Percentiles rank a stretch among this genome's conserved stretches.
Evolutionary conservation across 2,329 filamentous ascomycete genomes (phyloP).

Genomic region (Decorospora gaudefroyi): DNA sequence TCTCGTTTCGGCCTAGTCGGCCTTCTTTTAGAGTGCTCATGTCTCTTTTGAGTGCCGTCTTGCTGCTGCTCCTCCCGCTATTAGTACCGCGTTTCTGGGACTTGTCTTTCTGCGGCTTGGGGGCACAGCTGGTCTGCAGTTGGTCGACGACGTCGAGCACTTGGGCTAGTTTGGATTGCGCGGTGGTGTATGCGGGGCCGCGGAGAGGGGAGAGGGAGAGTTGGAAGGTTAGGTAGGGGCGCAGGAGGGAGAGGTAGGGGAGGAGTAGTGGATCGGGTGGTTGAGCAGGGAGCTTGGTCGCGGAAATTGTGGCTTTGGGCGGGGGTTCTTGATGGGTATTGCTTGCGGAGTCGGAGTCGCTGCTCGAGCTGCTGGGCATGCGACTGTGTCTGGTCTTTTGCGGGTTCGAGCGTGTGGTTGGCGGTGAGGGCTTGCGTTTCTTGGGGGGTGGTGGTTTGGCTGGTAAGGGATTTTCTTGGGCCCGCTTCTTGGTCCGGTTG

Average conservation of each 20-base stretch:
- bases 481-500: neutral
- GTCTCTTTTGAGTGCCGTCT: no score
- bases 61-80: neutral
- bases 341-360: neutral
- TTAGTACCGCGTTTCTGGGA: neutral
- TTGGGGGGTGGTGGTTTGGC: neutral
- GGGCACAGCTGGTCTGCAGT: no score
- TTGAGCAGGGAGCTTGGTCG: neutral
- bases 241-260: neutral
- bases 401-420: neutral
- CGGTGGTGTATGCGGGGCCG: conserved; percentile 1
- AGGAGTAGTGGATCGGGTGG: neutral
- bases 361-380: neutral
- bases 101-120: no score
- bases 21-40: no score
- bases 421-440: neutral
- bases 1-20: no score
- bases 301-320: neutral
- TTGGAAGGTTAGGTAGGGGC: conserved; percentile 8
- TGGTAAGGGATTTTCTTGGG: neutral
- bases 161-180: neutral
- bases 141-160: neutral
- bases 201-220: conserved; percentile 2
- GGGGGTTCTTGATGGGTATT: neutral
- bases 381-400: neutral